Evolutionary conservation across 192 early-diverging fungal species (phyloP).

Genomic region (Rhizophagus clarus): DNA sequence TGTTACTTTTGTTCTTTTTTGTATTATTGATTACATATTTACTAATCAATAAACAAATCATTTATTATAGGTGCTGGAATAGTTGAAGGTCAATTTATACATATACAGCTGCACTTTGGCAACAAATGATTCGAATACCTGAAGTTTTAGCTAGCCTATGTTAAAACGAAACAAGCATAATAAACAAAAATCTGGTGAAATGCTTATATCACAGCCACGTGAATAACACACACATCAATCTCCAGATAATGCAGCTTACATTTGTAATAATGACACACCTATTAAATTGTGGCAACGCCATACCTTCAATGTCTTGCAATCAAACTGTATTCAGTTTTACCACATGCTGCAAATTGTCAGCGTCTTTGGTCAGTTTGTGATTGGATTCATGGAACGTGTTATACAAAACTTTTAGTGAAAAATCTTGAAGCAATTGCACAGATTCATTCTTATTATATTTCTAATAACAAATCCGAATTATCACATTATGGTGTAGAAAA

Average conservation of each 20-base stretch:
- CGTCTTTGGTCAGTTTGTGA: neutral
- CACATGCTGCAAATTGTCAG: neutral
- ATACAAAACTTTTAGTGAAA: neutral
- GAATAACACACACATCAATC: neutral
- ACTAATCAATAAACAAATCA: neutral
- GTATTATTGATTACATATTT: neutral
- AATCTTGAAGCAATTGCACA: neutral
- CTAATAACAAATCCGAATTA: constrained; percentile 3
- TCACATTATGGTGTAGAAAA: neutral
- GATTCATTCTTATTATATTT: neutral
- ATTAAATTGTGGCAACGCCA: neutral
- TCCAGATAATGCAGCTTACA: neutral
- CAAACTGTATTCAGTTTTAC: neutral
- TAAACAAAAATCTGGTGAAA: neutral
- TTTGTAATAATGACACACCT: neutral
- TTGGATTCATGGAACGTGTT: neutral
- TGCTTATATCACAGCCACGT: neutral
- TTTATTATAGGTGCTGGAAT: neutral
- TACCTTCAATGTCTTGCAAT: neutral
- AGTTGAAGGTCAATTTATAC: neutral
- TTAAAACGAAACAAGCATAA: neutral
- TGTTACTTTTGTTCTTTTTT: neutral
- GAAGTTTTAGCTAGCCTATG: neutral
- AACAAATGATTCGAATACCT: neutral
- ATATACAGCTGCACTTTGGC: neutral